Conservation (phyloP, 2,329 filamentous ascomycete species). For the Colletotrichum tofieldiae region DNA sequence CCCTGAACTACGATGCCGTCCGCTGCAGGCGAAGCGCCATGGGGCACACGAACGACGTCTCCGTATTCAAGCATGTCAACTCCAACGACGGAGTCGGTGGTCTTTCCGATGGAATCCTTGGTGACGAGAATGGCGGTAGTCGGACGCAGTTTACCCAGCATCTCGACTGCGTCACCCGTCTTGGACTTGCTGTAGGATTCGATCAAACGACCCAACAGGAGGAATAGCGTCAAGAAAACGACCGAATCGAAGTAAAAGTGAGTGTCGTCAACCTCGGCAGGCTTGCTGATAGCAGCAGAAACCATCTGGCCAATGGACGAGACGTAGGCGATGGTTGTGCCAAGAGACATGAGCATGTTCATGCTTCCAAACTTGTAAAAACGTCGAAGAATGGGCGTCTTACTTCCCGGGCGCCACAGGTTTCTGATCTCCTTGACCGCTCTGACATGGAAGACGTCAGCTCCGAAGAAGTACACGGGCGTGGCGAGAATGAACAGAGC, state of each 20-base stretch:
- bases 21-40: slow-evolving; percentile 87
- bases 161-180: slow-evolving; percentile 87
- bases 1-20: slow-evolving; percentile 80
- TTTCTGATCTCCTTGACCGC: slow-evolving; percentile 84
- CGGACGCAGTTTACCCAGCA: slow-evolving; percentile 83
- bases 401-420: slow-evolving; percentile 84
- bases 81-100: slow-evolving; percentile 59
- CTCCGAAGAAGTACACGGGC: slow-evolving; percentile 88
- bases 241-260: slow-evolving; percentile 92
- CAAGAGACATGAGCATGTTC: slow-evolving; percentile 93
- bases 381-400: slow-evolving; percentile 79
- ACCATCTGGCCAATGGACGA: slow-evolving; percentile 86
- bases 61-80: slow-evolving; percentile 83
- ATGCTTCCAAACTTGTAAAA: slow-evolving; percentile 97
- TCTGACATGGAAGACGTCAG: slow-evolving; percentile 86
- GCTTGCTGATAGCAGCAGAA: slow-evolving; percentile 63
- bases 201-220: slow-evolving; percentile 81
- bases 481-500: slow-evolving; percentile 86
- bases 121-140: slow-evolving; percentile 81
- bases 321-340: slow-evolving; percentile 89
- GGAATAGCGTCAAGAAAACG: slow-evolving; percentile 90
- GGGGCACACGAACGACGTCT: slow-evolving; percentile 81
- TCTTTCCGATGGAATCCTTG: slow-evolving; percentile 54
- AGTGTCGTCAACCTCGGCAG: slow-evolving; percentile 59
- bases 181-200: slow-evolving; percentile 95